Evolutionary conservation across 1,139 yeast genomes (phyloP), one percentile per base, ranked within the genome.

Genomic region (Scheffersomyces illinoinensis): DNA sequence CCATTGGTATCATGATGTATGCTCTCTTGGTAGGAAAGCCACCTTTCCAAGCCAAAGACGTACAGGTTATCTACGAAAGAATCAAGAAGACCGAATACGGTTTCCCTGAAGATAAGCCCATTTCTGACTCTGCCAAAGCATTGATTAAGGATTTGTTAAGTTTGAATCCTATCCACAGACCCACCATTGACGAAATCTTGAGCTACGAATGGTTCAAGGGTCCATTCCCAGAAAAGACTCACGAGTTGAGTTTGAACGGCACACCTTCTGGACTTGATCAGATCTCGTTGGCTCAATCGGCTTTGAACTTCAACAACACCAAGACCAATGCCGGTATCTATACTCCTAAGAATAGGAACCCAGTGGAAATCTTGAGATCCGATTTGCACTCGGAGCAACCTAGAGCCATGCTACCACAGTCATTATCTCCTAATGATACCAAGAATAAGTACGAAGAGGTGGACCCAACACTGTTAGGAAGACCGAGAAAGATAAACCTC

Each of bases 21-120:
- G 97, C 98, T 5, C 83, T 95, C 76, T 80, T 95, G 57, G 83
- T 90, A 57, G 98, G 98, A 43, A 93, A 92, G 73, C 98, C 99
- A 19, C 99, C 99, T 4, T 95, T 95, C 77, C 99, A 95, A 77
- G 93, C 97, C 48, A 92, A 92, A 72, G 97, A 93, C 71, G 98
- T 96, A 56, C 91, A 93, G 69, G 87, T 91, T 58, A 95, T 96
- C 65, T 96, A 96, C 75, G 97, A 93, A 70, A 84, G 97, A 74
- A 95, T 96, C 73, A 92, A 93, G 74, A 83, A 84, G 60, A 89
- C 90, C 58, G 97, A 92, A 66, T 93, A 88, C 71, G 76, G 78
- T 54, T 95, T 93, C 76, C 99, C 99, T 26, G 81, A 81, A 52
- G 93, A 89, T 64, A 84, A 85, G 66, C 83, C 84, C 50, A 86